Percentiles rank a stretch among this genome's conserved stretches.
Evolutionary conservation across 2,329 filamentous ascomycete species (phyloP).

Genomic region (Teratosphaeria nubilosa): DNA sequence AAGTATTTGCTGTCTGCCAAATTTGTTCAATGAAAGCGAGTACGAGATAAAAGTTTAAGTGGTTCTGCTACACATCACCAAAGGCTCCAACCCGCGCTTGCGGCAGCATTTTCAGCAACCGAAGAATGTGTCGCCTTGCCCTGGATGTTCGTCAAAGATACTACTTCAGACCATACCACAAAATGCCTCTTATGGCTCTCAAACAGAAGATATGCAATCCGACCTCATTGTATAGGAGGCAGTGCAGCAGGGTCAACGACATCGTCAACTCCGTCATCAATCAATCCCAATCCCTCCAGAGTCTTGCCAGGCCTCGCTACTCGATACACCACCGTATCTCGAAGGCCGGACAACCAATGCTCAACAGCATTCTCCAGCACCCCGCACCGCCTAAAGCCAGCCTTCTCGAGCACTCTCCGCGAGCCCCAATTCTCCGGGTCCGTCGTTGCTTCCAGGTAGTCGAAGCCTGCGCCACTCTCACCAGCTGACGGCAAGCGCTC

Average conservation of each 20-base stretch:
- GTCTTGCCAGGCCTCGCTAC: constrained; percentile 19
- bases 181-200: too few species aligned
- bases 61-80: too few species aligned
- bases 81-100: too few species aligned
- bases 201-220: too few species aligned
- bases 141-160: too few species aligned
- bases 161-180: too few species aligned
- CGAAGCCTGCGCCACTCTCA: constrained; percentile 17
- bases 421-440: constrained; percentile 44
- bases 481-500: constrained; percentile 23
- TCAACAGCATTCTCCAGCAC: constrained; percentile 32
- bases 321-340: constrained; percentile 29
- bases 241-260: constrained; percentile 1
- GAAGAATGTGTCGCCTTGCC: too few species aligned
- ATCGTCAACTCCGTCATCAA: neutral
- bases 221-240: constrained; percentile 6
- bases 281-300: constrained; percentile 14
- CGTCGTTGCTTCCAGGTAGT: constrained; percentile 37
- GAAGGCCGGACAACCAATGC: constrained; percentile 25
- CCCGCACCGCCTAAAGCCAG: constrained; percentile 43
- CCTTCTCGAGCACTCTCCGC: constrained; percentile 46
- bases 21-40: too few species aligned
- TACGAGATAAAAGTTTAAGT: too few species aligned
- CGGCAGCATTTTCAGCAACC: too few species aligned
- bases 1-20: too few species aligned